phyloP scores from a whole-genome alignment of 495 filamentous ascomycete genomes.

The Pyrenula massariospora region DNA sequence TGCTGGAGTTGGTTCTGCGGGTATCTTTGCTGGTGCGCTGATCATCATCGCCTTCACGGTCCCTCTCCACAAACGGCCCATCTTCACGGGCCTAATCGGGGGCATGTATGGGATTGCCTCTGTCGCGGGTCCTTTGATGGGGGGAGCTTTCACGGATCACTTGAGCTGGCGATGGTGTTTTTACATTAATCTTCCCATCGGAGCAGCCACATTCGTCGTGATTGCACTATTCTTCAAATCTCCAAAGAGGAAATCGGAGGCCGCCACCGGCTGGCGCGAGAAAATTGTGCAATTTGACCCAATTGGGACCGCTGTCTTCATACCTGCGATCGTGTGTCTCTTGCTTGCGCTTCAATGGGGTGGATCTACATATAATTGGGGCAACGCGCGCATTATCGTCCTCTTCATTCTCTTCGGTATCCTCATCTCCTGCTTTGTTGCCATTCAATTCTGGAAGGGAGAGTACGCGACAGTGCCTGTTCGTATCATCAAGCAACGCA shows the following conservation, averaged over 20 bases:
- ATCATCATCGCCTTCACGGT: slow-evolving; percentile 70
- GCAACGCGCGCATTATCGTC: slow-evolving; percentile 50
- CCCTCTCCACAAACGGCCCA: slow-evolving; percentile 56
- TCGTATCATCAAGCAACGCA: slow-evolving; percentile 61
- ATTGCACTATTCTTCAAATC: slow-evolving; percentile 50
- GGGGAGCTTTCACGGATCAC: slow-evolving; percentile 52
- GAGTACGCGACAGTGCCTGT: slow-evolving; percentile 70
- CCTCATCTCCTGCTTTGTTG: slow-evolving; percentile 48
- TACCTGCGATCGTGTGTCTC: slow-evolving; percentile 60
- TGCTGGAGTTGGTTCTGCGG: slow-evolving; percentile 73
- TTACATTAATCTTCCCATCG: slow-evolving; percentile 58
- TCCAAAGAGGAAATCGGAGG: slow-evolving; percentile 27
- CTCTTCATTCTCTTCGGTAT: slow-evolving; percentile 62
- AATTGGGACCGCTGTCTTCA: slow-evolving; percentile 52
- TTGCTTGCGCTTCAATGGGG: slow-evolving; percentile 83
- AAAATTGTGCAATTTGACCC: slow-evolving; percentile 50
- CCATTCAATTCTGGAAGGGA: slow-evolving; percentile 52
- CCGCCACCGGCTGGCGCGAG: slow-evolving; percentile 20
- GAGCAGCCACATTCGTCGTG: slow-evolving; percentile 49
- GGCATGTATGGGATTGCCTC: slow-evolving; percentile 71
- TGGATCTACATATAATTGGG: slow-evolving; percentile 58
- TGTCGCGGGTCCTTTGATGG: slow-evolving; percentile 63
- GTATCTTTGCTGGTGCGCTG: slow-evolving; percentile 71
- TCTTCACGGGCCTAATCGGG: slow-evolving; percentile 65
- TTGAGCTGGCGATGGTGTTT: slow-evolving; percentile 53